Conservation (phyloP, 352 stramenopile species). For the Phytophthora lateralis region DNA sequence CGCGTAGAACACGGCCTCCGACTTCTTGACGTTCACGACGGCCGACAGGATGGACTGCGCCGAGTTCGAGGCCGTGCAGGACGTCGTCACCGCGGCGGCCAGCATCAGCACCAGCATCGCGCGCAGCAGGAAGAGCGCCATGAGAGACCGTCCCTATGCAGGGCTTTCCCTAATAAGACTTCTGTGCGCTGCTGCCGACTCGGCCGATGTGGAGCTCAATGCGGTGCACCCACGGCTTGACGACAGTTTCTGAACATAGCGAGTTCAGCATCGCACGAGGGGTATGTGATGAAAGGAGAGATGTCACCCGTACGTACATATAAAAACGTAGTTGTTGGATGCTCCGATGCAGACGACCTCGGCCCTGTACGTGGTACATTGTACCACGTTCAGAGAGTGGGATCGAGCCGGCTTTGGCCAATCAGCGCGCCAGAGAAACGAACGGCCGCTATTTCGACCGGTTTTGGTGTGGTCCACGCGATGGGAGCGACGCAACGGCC, state of each 20-base stretch:
- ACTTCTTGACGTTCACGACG: slow-evolving; percentile 63
- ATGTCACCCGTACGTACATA: slow-evolving; percentile 2
- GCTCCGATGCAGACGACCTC: slow-evolving; percentile 1
- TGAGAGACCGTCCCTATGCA: slow-evolving; percentile 18
- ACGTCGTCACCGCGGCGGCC: neutral
- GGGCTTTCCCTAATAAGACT: slow-evolving; percentile 28
- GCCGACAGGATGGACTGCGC: slow-evolving; percentile 48
- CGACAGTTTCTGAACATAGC: slow-evolving; percentile 24
- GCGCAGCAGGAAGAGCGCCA: slow-evolving; percentile 20
- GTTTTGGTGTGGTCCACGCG: slow-evolving; percentile 3
- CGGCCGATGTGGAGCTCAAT: neutral
- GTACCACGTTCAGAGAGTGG: neutral
- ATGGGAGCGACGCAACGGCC: slow-evolving; percentile 26
- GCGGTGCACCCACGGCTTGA: slow-evolving; percentile 20
- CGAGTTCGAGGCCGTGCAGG: slow-evolving; percentile 31
- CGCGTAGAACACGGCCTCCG: slow-evolving; percentile 63
- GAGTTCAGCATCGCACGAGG: slow-evolving; percentile 10
- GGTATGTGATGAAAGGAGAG: neutral
- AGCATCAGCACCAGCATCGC: slow-evolving; percentile 18
- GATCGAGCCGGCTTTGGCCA: slow-evolving; percentile 9
- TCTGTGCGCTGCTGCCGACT: slow-evolving; percentile 1
- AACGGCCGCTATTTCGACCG: slow-evolving; percentile 8
- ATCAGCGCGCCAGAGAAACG: slow-evolving; percentile 20
- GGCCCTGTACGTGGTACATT: neutral
- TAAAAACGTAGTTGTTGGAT: neutral